phyloP scores from a whole-genome alignment of 2,329 filamentous ascomycete species.

The Microdochium bolleyi region DNA sequence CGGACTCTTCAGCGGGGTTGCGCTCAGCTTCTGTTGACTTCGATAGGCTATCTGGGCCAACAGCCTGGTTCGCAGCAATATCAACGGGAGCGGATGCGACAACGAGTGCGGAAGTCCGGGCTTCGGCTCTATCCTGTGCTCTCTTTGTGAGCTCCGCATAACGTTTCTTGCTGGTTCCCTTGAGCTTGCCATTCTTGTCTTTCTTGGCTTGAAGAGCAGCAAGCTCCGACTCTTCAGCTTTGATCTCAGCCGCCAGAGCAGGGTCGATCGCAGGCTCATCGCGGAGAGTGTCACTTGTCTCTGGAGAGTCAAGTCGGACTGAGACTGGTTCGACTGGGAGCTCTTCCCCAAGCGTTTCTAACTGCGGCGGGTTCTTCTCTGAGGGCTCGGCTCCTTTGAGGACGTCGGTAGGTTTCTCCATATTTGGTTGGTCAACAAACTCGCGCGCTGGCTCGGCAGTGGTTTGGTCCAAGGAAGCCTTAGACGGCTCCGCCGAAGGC shows the following conservation, averaged over 20 bases:
- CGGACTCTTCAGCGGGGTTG: not conserved
- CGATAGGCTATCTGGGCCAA: not conserved
- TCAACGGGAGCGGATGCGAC: not conserved
- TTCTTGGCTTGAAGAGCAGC: not conserved
- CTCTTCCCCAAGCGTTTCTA: not conserved
- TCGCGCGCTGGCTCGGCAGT: too few species aligned
- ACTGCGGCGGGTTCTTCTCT: not conserved
- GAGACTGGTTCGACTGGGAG: not conserved
- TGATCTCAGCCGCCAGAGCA: conserved; percentile 3
- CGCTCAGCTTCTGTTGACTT: not conserved
- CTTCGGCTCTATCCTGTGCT: not conserved
- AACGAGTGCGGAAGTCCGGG: not conserved
- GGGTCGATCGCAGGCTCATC: conserved; percentile 1
- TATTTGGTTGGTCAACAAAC: too few species aligned
- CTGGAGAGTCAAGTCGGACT: not conserved
- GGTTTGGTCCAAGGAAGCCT: too few species aligned
- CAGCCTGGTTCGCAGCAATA: not conserved
- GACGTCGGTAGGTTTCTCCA: too few species aligned
- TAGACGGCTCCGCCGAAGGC: too few species aligned
- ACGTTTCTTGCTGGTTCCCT: not conserved
- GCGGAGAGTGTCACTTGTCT: not conserved
- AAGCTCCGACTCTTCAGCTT: conserved; percentile 3
- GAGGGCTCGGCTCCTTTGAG: too few species aligned
- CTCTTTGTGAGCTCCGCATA: not conserved
- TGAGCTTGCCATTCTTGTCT: not conserved